Percentiles rank a stretch among this genome's conserved stretches.
Conservation (phyloP, 2,329 filamentous ascomycete genomes). For the Purpureocillium lavendulum region DNA sequence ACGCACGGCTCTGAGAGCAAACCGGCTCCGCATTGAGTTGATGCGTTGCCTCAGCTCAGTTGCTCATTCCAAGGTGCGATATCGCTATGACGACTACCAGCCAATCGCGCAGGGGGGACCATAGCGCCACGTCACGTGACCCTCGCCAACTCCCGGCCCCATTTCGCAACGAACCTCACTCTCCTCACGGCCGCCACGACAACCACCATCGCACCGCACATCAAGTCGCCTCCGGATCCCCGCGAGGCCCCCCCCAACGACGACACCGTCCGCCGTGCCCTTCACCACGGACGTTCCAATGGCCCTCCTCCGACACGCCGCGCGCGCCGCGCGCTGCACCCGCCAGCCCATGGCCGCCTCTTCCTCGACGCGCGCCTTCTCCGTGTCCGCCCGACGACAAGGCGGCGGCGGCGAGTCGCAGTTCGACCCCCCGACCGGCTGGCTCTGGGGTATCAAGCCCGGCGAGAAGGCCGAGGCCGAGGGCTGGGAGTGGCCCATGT, state of each 20-base stretch:
- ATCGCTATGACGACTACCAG: no score
- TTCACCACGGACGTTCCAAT: conserved; percentile 14
- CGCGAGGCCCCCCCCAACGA: no score
- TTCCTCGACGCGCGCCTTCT: conserved; percentile 26
- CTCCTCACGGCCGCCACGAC: no score
- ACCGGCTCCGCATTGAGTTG: no score
- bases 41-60: background rate
- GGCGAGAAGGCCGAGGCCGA: conserved; percentile 94
- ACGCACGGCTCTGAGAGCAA: no score
- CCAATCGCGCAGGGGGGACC: no score
- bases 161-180: background rate
- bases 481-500: conserved; percentile 87
- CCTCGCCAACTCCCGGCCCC: background rate
- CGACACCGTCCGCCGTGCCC: background rate
- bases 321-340: conserved; percentile 27
- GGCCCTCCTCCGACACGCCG: conserved; percentile 26
- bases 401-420: conserved; percentile 53
- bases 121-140: background rate
- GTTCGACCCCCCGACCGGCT: conserved; percentile 85
- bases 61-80: no score
- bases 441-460: conserved; percentile 90
- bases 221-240: no score
- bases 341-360: conserved; percentile 21
- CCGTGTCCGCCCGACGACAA: conserved; percentile 32
- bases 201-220: no score